Evolutionary conservation across 164 flowering plant genomes (phyloP), one percentile per base, ranked within the genome.

Genomic region (Vitis amurensis): DNA sequence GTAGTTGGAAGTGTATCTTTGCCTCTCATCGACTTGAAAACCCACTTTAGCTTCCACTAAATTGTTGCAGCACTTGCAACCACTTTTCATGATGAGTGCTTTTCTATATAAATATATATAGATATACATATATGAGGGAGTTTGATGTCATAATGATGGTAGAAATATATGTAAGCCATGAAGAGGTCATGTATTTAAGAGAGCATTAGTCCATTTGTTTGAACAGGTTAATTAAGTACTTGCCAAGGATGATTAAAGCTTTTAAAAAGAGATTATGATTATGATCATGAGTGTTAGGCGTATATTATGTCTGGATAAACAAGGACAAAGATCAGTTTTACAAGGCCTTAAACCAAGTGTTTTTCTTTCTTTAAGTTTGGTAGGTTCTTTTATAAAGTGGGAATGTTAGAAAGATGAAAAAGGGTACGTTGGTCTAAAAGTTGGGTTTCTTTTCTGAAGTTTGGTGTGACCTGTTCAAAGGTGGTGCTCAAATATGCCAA

Each of bases 261-360:
- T 15, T 15, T 10, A 66, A 64, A 72, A 67, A 53, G 67, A 16
- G 19, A 67, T 67, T 66, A 66, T 31, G 23, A 60, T 66, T 53
- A 51, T 37, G 44, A 37, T 37, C 15, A 59, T 44, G 5, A 14
- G 66, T 11, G 15, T 30, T 52, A n/a, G 23, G 8, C 0, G 19
- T 7, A 13, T 1, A 9, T 37, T 13, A 47, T 74, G 77, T 74
- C 69, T 66, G 77, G 27, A 59, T 59, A 59, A 74, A 59, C 30
- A 69, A 63, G 69, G 69, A 74, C 73, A 69, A 74, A 50, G 50
- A 53, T 57, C 58, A 31, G 65, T 12, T 13, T 59, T 68, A n/a
- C n/a, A 47, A 29, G 17, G 17, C 8, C 30, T 55, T 37, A 55
- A 53, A 23, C 58, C 31, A 27, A 67, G 16, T 2, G 8, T 13